Base-by-base conservation (phyloP, 495 filamentous ascomycete genomes). In the Astrothelium subdiscretum region DNA sequence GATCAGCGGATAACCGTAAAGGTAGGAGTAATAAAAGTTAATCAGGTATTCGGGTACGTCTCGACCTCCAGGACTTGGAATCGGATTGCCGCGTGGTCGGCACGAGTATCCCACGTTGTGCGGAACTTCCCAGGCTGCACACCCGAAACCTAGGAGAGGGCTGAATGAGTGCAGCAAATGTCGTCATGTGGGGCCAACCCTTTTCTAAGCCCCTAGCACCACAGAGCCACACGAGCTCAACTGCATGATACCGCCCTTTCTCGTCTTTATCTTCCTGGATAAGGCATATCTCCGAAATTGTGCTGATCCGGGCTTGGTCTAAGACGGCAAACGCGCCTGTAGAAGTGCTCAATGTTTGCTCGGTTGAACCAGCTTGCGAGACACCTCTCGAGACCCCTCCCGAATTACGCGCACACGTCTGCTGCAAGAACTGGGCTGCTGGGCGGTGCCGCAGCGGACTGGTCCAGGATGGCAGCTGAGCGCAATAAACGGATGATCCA, bases 331-430 rank as follows among this genome's bases (percentile, higher is more conserved):
- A 38, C 35, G 35, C 35, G 35, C 35, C 35, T 6, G 48, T 29
- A 54, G 20, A 29, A 20, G 8, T 54, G 24, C 48, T 54, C 48
- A 8, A 96, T 96, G 91, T 86, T 90, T 72, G 78, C 80, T 57
- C 83, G 91, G 63, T 72, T 96, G 58, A 84, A 78, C 31, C 88
- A 89, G 68, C 69, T 95, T 27, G 78, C 86, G 60, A 83, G 87
- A 60, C 90, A 95, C 70, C 74, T 95, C 42, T 80, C 84, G 51
- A 79, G 81, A 60, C 82, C 84, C 57, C 75, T 82, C 11, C 80
- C 85, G 18, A 80, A 78, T 62, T 76, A 80, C 64, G 73, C 76
- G 22, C 82, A 80, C 65, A 65, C 70, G 32, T 78, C 81, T n/a
- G 74, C 79, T 11, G 73, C 77, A 11, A 58, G 29, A 31, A 61